phyloP scores from a whole-genome alignment of 2,329 filamentous ascomycete genomes.

The Epichloe hybrida region DNA sequence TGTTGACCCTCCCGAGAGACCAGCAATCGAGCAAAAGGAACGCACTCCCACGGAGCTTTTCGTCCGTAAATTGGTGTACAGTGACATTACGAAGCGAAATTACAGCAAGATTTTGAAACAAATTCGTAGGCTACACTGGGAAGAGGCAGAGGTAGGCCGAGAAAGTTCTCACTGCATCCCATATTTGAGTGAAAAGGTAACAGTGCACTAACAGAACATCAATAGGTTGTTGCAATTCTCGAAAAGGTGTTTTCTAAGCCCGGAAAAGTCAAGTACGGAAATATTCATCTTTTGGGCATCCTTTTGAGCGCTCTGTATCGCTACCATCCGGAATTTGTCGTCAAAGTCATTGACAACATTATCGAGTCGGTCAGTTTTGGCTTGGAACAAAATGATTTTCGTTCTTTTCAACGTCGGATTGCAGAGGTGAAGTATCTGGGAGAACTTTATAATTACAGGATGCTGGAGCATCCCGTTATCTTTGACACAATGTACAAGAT shows the following conservation, averaged over 20 bases:
- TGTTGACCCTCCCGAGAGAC: slow-evolving; percentile 85
- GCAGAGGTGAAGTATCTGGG: slow-evolving; percentile 94
- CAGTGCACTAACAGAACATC: slow-evolving; percentile 1
- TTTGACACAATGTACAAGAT: slow-evolving; percentile 95
- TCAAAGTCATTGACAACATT: slow-evolving; percentile 82
- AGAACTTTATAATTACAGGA: slow-evolving; percentile 93
- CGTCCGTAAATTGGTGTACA: slow-evolving; percentile 81
- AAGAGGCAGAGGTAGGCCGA: slow-evolving; percentile 62
- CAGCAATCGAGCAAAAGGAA: slow-evolving; percentile 93
- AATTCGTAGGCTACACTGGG: slow-evolving; percentile 92
- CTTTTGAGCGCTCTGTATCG: slow-evolving; percentile 78
- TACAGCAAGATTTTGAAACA: slow-evolving; percentile 90
- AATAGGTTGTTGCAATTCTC: slow-evolving; percentile 56
- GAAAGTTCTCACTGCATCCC: neutral
- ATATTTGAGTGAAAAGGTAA: neutral
- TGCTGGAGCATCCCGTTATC: slow-evolving; percentile 88
- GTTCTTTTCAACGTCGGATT: slow-evolving; percentile 87
- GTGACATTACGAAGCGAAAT: slow-evolving; percentile 87
- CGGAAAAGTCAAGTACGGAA: slow-evolving; percentile 94
- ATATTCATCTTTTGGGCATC: slow-evolving; percentile 85
- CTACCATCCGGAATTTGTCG: slow-evolving; percentile 83
- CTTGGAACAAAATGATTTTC: slow-evolving; percentile 92
- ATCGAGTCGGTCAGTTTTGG: slow-evolving; percentile 80
- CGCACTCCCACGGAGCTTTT: slow-evolving; percentile 86
- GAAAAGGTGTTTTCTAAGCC: slow-evolving; percentile 93